phyloP scores from a whole-genome alignment of 108 stramenopile species.

The Schizochytrium sp. region DNA sequence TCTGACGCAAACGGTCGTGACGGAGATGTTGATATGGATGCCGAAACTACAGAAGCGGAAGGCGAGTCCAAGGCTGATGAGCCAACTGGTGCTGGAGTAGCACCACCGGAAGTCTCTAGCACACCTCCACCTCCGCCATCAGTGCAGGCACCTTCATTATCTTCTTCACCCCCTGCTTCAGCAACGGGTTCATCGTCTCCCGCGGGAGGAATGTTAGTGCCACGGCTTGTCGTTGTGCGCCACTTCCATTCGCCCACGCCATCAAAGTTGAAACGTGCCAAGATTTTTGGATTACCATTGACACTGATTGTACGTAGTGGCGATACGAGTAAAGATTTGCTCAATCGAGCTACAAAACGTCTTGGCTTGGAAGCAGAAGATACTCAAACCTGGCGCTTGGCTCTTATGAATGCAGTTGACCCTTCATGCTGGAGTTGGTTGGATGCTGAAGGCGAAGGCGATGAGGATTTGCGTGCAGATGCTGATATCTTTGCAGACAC shows the following conservation, averaged over 20 bases:
- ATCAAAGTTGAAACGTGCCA: constrained; percentile 29
- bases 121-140: no score
- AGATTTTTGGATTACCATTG: constrained; percentile 3
- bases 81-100: background rate
- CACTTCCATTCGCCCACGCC: constrained; percentile 54
- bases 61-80: background rate
- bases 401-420: background rate
- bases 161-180: background rate
- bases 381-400: background rate
- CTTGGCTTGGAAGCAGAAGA: background rate
- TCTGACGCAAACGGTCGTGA: no score
- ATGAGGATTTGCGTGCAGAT: background rate
- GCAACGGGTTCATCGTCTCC: background rate
- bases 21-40: no score
- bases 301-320: constrained; percentile 13
- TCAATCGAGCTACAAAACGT: background rate
- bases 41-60: background rate
- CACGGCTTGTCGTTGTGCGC: background rate
- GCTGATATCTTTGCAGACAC: background rate
- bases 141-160: background rate
- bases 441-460: background rate
- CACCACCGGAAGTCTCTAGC: background rate
- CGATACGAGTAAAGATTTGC: background rate
- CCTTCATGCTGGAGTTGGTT: background rate
- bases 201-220: background rate